Evolutionary conservation across 345 rosid genomes (phyloP).

Genomic region (Gossypium ekmanianum): DNA sequence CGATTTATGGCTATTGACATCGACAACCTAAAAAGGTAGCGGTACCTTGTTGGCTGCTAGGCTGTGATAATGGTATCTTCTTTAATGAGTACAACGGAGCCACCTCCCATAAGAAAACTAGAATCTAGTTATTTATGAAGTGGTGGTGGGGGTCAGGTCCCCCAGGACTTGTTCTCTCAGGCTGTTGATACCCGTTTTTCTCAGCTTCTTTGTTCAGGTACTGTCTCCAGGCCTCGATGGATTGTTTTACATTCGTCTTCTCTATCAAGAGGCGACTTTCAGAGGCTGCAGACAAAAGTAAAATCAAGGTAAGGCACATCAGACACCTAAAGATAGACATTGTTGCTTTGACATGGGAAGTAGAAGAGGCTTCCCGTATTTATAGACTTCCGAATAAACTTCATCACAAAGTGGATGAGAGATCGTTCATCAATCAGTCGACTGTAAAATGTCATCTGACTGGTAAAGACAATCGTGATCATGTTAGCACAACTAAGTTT

Average conservation of each 20-base stretch:
- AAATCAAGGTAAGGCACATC: constrained; percentile 13
- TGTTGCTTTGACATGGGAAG: neutral
- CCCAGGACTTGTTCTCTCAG: constrained; percentile 35
- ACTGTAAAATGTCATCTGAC: constrained; percentile 13
- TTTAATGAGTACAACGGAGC: no score
- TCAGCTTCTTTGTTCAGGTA: constrained; percentile 19
- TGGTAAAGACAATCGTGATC: neutral
- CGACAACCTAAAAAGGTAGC: no score
- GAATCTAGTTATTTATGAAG: constrained; percentile 28
- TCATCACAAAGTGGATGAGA: neutral
- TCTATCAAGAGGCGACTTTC: constrained; percentile 21
- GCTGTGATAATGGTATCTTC: no score
- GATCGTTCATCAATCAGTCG: neutral
- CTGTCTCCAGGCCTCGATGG: constrained; percentile 22
- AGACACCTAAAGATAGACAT: neutral
- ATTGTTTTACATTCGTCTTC: constrained; percentile 17
- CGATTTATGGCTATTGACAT: no score
- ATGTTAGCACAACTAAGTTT: neutral
- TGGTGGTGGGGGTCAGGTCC: constrained; percentile 53
- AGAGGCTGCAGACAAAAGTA: constrained; percentile 13
- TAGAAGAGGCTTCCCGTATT: neutral
- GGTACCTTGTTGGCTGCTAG: no score
- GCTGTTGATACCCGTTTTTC: neutral
- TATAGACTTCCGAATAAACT: constrained; percentile 1
- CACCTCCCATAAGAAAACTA: neutral